Base-by-base conservation (phyloP, 495 filamentous ascomycete genomes). In the Aspergillus bertholletiae region DNA sequence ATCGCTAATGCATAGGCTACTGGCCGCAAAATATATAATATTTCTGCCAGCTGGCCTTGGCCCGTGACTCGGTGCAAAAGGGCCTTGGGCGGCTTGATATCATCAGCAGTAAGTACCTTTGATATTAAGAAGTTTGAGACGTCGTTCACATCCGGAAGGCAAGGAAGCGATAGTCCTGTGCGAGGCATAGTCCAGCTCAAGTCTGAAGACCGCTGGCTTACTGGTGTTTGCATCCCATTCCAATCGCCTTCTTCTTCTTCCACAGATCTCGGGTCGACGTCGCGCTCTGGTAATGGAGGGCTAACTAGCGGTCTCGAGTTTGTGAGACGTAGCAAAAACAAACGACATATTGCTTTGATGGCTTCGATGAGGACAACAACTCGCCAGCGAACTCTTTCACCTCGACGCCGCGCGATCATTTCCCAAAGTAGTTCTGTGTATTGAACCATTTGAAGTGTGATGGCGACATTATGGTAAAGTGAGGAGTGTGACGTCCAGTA, bases 101-200 rank as follows among this genome's bases (percentile, higher is more conserved):
- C 94, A 71, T 97, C 95, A 17, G 95, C 89, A 1, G 89, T 96
- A 23, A 98, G 77, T 17, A 96, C 94, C 49, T 93, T 91, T n/a
- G 84, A 85, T 41, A 95, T 87, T 18, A 98, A 81, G 67, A 94
- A 97, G 32, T 81, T 84, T 23, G 88, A 87, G 23, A 96, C 88
- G 62, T 94, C 89, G 23, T 82, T 79, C 8, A 86, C 82, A 47
- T 84, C 84, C 1, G 94, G 94, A 21, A 98, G 77, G 34, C 78
- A 83, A 0, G 95, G 92, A 28, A 98, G 81, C 7, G 81, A 85
- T 45, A 96, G 74, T 7, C 90, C 90, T 0, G 94, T 98, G 57
- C 94, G 84, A 24, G 92, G 92, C 94, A 98, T 98, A n/a, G 80
- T 87, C 88, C 92, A 98, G 61, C 81, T 84, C 46, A 67, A 60